Conservation (phyloP, 768 basidiomycete genomes). For the Leucocoprinus sp. region DNA sequence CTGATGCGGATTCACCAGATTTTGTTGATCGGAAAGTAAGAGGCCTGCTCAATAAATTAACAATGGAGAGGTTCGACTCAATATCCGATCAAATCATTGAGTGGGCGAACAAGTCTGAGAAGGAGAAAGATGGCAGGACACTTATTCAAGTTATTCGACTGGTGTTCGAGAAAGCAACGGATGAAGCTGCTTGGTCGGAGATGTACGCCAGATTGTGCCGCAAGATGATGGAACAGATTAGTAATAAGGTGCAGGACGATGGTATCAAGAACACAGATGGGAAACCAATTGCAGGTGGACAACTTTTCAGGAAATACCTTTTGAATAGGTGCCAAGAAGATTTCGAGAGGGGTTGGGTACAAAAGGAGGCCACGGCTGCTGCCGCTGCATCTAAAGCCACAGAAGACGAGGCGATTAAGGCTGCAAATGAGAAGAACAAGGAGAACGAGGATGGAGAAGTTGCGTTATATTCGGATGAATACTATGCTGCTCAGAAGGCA, state of each 20-base stretch:
- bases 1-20: slow-evolving; percentile 68
- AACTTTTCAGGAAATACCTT: slow-evolving; percentile 94
- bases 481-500: slow-evolving; percentile 93
- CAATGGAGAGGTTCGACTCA: slow-evolving; percentile 93
- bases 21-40: slow-evolving; percentile 92
- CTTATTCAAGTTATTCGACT: slow-evolving; percentile 94
- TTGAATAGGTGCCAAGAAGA: slow-evolving; percentile 96
- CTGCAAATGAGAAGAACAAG: slow-evolving; percentile 49
- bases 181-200: slow-evolving; percentile 91
- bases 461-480: slow-evolving; percentile 89
- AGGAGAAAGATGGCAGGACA: slow-evolving; percentile 89
- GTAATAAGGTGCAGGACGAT: slow-evolving; percentile 80
- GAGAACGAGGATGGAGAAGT: slow-evolving; percentile 48
- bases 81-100: slow-evolving; percentile 92
- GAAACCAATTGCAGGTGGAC: slow-evolving; percentile 86
- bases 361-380: slow-evolving; percentile 78
- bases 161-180: slow-evolving; percentile 96
- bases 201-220: slow-evolving; percentile 96
- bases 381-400: slow-evolving; percentile 79
- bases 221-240: slow-evolving; percentile 94
- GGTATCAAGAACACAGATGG: slow-evolving; percentile 75
- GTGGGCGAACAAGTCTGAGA: slow-evolving; percentile 91
- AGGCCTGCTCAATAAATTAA: slow-evolving; percentile 86
- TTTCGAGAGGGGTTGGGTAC: slow-evolving; percentile 93
- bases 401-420: slow-evolving; percentile 77